A percentile compares a stretch with the other conserved stretches of the same genome.
Conservation (phyloP, 75 land plant species). For the Cryptomeria japonica region DNA sequence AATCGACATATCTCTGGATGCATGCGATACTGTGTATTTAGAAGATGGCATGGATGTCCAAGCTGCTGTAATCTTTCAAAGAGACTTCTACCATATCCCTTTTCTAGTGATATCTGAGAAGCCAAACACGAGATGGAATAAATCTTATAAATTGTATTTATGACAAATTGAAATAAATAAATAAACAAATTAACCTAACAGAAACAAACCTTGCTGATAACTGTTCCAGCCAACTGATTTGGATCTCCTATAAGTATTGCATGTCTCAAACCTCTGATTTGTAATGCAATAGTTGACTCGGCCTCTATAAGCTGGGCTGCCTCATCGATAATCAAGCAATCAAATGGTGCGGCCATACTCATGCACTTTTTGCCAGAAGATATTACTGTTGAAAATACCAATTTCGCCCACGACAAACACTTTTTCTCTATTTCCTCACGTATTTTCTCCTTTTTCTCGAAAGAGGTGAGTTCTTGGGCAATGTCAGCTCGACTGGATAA, state of each 20-base stretch:
- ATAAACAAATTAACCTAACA: no score
- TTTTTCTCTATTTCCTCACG: background rate
- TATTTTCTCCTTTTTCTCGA: no score
- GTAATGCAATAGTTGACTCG: constrained; percentile 60
- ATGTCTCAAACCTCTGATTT: constrained; percentile 44
- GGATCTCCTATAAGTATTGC: constrained; percentile 80
- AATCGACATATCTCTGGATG: constrained; percentile 79
- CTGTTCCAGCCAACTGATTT: constrained; percentile 66
- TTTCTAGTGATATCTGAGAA: constrained; percentile 20
- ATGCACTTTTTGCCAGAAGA: constrained; percentile 31
- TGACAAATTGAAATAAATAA: no score
- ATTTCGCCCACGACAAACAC: constrained; percentile 20
- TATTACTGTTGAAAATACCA: constrained; percentile 66
- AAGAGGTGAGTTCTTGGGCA: background rate
- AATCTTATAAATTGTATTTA: no score
- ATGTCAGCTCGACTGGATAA: background rate
- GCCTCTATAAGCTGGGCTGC: constrained; percentile 84
- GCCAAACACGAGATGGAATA: no score
- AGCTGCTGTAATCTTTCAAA: constrained; percentile 60
- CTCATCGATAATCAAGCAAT: constrained; percentile 72
- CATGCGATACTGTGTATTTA: constrained; percentile 82
- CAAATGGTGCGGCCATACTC: constrained; percentile 28
- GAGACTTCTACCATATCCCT: constrained; percentile 75
- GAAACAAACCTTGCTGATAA: constrained; percentile 44
- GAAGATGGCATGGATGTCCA: constrained; percentile 53